These are phyloP conservation scores for Agroathelia rolfsii DNA, from an alignment of 1,284 basidiomycete species.

Conservation along the genomic window DNA sequence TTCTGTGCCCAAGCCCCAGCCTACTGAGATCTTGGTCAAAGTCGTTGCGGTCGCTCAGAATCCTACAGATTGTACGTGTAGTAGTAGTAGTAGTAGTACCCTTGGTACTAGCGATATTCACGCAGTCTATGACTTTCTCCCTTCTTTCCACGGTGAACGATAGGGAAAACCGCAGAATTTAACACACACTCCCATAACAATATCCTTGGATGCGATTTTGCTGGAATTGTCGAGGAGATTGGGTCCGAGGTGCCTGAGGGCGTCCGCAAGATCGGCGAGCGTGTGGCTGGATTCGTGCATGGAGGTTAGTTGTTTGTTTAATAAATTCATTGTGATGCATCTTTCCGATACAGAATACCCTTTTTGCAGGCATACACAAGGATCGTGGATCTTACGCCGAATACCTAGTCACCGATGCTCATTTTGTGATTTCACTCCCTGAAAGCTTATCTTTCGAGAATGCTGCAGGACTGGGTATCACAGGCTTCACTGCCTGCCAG, in stretches of 20 bases:
- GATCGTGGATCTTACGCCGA: constrained; percentile 10
- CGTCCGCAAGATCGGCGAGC: constrained; percentile 27
- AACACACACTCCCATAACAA: no score
- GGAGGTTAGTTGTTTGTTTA: constrained; percentile 19
- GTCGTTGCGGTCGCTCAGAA: no score
- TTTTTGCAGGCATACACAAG: no score
- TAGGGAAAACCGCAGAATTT: no score
- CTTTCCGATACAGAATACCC: no score
- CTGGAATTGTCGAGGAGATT: constrained; percentile 29
- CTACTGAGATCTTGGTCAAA: no score
- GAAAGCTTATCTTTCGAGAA: constrained; percentile 15
- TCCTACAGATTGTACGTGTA: no score
- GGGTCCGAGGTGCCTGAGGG: constrained; percentile 20
- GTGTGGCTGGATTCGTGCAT: constrained; percentile 34
- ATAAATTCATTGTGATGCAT: constrained; percentile 15
- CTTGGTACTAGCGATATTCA: no score
- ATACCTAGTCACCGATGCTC: constrained; percentile 12
- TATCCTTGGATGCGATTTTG: constrained; percentile 33
- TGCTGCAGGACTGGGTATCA: constrained; percentile 14
- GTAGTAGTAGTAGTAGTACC: no score
- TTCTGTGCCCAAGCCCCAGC: no score
- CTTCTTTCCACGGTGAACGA: no score
- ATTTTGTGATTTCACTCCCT: constrained; percentile 16
- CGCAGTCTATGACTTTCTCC: no score
- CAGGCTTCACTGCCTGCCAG: constrained; percentile 14